These are phyloP conservation scores for Schizothecium vesticola DNA, from an alignment of 495 filamentous ascomycete species.

Conservation along the genomic window DNA sequence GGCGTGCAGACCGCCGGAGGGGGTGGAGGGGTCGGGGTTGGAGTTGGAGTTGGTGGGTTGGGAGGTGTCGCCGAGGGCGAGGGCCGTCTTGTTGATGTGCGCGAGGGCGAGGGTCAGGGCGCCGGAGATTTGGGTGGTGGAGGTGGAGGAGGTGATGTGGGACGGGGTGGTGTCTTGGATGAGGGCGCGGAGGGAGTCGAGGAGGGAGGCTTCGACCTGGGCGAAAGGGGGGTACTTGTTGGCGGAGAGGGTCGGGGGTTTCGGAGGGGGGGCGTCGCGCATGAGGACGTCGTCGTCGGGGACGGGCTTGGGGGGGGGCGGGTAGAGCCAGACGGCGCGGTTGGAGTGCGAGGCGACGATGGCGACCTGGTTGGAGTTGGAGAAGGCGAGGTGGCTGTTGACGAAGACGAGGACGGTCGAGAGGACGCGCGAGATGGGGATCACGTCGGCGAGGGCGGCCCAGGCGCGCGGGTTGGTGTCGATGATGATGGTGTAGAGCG, in stretches of 20 bases:
- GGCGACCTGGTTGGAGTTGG: constrained; percentile 86
- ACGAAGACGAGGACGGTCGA: constrained; percentile 93
- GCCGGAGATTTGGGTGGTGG: constrained; percentile 77
- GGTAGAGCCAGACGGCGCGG: constrained; percentile 84
- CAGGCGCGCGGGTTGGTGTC: constrained; percentile 97
- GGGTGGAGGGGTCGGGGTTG: constrained; percentile 24
- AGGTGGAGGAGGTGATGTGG: constrained; percentile 52
- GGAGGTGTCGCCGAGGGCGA: constrained; percentile 34
- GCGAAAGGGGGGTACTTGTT: constrained; percentile 95
- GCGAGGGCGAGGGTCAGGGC: constrained; percentile 84
- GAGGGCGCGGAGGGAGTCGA: constrained; percentile 62
- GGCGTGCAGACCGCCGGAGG: constrained; percentile 56
- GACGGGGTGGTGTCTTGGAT: constrained; percentile 57
- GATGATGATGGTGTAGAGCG: constrained; percentile 84
- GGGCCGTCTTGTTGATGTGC: constrained; percentile 67
- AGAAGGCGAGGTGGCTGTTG: constrained; percentile 90
- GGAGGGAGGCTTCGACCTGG: constrained; percentile 72
- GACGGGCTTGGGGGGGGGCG: constrained; percentile 36
- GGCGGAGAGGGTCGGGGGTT: constrained; percentile 44
- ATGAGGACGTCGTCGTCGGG: constrained; percentile 44
- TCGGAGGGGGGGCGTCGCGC: constrained; percentile 28
- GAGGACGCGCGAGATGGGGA: constrained; percentile 79
- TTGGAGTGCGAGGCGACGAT: constrained; percentile 86
- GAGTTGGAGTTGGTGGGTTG: too few relatives aligned
- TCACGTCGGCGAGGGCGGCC: constrained; percentile 66